Base-by-base conservation (phyloP, 352 stramenopile species). In the Globisporangium abappressorium region DNA sequence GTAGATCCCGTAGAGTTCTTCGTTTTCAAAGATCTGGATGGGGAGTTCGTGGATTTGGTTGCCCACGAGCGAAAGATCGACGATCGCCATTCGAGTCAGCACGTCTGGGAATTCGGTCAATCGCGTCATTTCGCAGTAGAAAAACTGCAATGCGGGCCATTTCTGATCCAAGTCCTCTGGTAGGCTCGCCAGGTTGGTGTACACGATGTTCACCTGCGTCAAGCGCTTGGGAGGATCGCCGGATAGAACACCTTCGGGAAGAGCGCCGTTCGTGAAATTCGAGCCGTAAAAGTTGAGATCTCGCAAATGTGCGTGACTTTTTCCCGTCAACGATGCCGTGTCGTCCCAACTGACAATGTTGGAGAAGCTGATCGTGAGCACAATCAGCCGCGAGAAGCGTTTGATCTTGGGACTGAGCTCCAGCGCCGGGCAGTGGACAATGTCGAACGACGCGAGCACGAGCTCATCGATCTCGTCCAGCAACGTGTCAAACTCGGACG, bases 361-460 rank as follows among this genome's bases (percentile, higher is more conserved):
- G 3, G 75, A 75, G 43, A 85, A 84, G 58, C 78, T 82, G 33
- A 82, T 57, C 46, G 82, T 81, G 6, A 85, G 30, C 5, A 73
- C 61, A 20, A 84, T 65, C 1, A 87, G 63, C 3, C 66, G 63
- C 0, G 57, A 65, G 58, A 86, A 85, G 3, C 64, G 14, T 1
- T 66, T 61, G 8, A 88, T n/a, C 1, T 62, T 55, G 2, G 59
- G 15, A 2, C 69, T 68, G 6, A 88, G 60, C 30, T 86, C 74
- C 2, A 88, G 53, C 5, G 36, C 46, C 0, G 68, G 56, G 20
- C 79, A 88, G 24, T 90, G 78, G 4, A 73, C 73, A 18, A 87
- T 66, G 5, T 78, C 65, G 15, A 88, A 38, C 2, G 72, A 57
- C 18, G 56, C 53, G 8, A 78, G 64, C 8, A 71, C 73, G 4